Conservation (phyloP, 495 filamentous ascomycete genomes). For the Penicillium argentinense region DNA sequence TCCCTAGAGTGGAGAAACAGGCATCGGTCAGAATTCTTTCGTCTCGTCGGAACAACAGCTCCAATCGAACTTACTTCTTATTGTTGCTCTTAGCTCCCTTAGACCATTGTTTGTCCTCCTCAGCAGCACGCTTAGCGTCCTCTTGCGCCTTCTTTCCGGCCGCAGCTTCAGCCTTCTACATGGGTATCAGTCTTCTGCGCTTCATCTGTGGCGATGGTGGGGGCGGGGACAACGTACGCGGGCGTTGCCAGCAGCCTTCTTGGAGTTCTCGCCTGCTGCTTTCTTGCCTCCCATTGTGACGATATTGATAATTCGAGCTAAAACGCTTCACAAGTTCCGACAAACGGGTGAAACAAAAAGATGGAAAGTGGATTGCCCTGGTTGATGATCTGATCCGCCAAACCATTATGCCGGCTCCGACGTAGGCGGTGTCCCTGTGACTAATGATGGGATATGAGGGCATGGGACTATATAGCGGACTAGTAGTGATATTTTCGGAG, state of each 20-base stretch:
- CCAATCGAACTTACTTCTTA: conserved; percentile 84
- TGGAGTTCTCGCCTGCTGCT: conserved; percentile 68
- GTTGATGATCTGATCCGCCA: conserved; percentile 29
- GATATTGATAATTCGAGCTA: neutral
- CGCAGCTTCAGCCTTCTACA: conserved; percentile 84
- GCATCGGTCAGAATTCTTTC: neutral
- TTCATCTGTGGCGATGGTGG: conserved; percentile 22
- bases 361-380: conserved; percentile 13
- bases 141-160: conserved; percentile 72
- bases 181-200: conserved; percentile 14
- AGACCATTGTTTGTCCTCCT: conserved; percentile 76
- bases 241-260: conserved; percentile 89
- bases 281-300: conserved; percentile 59
- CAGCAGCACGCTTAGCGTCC: conserved; percentile 62
- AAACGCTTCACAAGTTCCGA: neutral
- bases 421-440: conserved; percentile 23
- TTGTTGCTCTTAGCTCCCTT: conserved; percentile 80
- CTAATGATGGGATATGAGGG: conserved; percentile 6
- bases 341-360: neutral
- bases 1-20: conserved; percentile 54
- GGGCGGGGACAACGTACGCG: conserved; percentile 44
- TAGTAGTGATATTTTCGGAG: too few species aligned
- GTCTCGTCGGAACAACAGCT: too few species aligned
- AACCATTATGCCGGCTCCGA: conserved; percentile 29
- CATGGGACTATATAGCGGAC: too few species aligned